Conservation (phyloP, 139 green algal genomes). For the Mesotaenium endlicherianum region DNA sequence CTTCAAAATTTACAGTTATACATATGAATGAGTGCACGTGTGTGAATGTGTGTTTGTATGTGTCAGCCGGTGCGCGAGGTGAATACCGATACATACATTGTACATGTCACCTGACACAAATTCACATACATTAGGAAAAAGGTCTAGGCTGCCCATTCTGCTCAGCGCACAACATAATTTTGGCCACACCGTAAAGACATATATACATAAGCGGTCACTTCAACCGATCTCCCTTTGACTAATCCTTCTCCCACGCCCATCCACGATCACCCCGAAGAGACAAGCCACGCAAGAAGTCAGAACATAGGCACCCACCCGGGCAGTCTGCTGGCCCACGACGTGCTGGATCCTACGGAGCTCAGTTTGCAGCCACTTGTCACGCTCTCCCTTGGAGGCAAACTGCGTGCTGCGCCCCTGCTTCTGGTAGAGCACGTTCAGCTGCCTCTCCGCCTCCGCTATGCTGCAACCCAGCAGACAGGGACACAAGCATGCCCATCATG, state of each 20-base stretch:
- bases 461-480: slow-evolving; percentile 2
- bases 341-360: slow-evolving; percentile 34
- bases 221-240: too few species aligned
- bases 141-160: too few species aligned
- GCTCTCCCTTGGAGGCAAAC: slow-evolving; percentile 69
- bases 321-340: slow-evolving; percentile 19
- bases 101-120: too few species aligned
- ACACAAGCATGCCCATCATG: too few species aligned
- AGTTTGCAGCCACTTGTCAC: slow-evolving; percentile 66
- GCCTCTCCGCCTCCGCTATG: slow-evolving; percentile 28
- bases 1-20: not conserved
- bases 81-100: too few species aligned
- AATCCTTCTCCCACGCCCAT: too few species aligned
- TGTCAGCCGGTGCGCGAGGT: not conserved
- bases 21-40: not conserved
- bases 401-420: slow-evolving; percentile 70
- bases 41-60: not conserved
- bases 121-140: too few species aligned
- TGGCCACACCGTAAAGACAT: too few species aligned
- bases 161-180: too few species aligned
- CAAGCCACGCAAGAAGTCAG: not conserved
- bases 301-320: slow-evolving; percentile 27
- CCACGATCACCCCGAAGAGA: not conserved
- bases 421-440: slow-evolving; percentile 63
- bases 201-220: too few species aligned